phyloP scores from a whole-genome alignment of 2,329 filamentous ascomycete species.

The Tolypocladium album region DNA sequence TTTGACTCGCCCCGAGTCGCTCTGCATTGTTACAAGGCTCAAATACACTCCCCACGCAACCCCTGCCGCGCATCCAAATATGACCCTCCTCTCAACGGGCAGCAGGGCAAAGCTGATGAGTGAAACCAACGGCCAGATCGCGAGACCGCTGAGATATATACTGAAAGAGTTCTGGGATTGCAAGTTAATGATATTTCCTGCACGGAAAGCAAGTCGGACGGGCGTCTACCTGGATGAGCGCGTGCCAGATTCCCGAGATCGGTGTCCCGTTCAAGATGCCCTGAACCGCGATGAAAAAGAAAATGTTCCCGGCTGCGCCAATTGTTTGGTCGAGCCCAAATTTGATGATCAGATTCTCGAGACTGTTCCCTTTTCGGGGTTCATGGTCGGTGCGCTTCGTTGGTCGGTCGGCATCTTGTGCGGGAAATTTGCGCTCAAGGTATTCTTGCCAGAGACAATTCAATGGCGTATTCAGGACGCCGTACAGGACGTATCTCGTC shows the following conservation, averaged over 20 bases:
- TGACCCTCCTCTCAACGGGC: background rate
- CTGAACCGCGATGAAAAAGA: background rate
- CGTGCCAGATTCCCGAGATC: background rate
- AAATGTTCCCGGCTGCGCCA: background rate
- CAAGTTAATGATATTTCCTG: background rate
- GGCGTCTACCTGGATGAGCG: background rate
- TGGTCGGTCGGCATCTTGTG: background rate
- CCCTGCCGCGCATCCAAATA: background rate
- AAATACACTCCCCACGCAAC: background rate
- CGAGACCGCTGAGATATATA: background rate
- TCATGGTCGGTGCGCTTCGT: background rate
- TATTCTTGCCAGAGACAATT: background rate
- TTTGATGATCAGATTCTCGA: background rate
- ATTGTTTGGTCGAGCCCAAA: background rate
- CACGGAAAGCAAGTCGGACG: background rate
- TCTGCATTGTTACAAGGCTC: background rate
- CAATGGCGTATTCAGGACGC: background rate
- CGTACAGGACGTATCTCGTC: background rate
- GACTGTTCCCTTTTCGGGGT: background rate
- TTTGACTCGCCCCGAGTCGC: background rate
- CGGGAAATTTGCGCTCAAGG: background rate
- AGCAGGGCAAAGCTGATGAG: background rate
- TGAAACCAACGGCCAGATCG: background rate
- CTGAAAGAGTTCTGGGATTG: background rate
- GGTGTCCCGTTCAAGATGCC: background rate